phyloP scores from a whole-genome alignment of 805 yeast genomes.

The Wickerhamomyces xylosicus region DNA sequence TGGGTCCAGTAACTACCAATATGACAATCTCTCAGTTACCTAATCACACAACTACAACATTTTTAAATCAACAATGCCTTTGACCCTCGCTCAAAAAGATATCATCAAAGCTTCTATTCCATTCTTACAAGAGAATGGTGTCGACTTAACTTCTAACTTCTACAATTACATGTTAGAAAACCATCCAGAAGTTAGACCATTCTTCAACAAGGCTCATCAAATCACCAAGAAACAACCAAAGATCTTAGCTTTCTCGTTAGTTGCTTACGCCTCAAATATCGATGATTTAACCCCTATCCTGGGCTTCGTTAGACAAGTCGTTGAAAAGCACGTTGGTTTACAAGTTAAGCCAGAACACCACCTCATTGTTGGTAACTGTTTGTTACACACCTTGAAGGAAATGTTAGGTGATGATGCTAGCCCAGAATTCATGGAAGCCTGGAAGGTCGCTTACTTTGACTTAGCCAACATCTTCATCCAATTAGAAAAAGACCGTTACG shows the following conservation, averaged over 20 bases:
- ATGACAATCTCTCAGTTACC: too few species aligned
- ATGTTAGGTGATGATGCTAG: slow-evolving; percentile 52
- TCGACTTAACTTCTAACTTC: slow-evolving; percentile 39
- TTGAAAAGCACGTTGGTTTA: slow-evolving; percentile 56
- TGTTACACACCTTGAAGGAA: slow-evolving; percentile 41
- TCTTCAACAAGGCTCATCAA: slow-evolving; percentile 55
- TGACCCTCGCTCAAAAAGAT: slow-evolving; percentile 22
- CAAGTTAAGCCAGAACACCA: slow-evolving; percentile 56
- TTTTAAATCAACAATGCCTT: slow-evolving; percentile 11
- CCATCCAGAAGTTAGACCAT: slow-evolving; percentile 46
- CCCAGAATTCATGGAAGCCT: slow-evolving; percentile 45
- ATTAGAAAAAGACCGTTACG: slow-evolving; percentile 41
- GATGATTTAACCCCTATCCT: slow-evolving; percentile 44
- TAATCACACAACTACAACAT: too few species aligned
- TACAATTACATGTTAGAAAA: slow-evolving; percentile 44
- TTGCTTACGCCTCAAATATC: slow-evolving; percentile 52
- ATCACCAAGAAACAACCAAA: slow-evolving; percentile 44
- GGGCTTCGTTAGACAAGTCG: slow-evolving; percentile 47
- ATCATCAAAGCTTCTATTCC: slow-evolving; percentile 43
- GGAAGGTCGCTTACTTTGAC: slow-evolving; percentile 55
- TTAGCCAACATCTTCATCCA: slow-evolving; percentile 51
- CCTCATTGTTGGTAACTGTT: slow-evolving; percentile 48
- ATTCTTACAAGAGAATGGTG: slow-evolving; percentile 44
- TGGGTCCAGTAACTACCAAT: too few species aligned
- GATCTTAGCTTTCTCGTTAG: slow-evolving; percentile 51